phyloP scores from a whole-genome alignment of 768 basidiomycete genomes.

The Rhizopogon rudus region DNA sequence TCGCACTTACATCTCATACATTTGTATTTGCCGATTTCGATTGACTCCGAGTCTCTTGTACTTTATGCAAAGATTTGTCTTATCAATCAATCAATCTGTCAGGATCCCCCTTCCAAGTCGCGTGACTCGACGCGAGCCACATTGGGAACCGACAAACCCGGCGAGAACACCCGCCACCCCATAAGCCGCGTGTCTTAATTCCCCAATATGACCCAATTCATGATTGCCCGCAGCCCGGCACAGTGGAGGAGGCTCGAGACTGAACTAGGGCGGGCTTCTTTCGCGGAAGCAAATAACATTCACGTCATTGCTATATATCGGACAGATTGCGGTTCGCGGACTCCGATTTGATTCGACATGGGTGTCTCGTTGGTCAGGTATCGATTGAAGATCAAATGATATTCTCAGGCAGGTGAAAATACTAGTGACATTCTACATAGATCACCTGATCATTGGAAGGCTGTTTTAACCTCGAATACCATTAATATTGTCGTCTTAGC shows the following conservation, averaged over 20 bases:
- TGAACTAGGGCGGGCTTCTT: not conserved
- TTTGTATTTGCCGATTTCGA: slow-evolving; percentile 25
- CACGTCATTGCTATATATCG: not conserved
- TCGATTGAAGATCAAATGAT: not conserved
- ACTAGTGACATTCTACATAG: not conserved
- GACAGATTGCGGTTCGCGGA: not conserved
- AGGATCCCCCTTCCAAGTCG: slow-evolving; percentile 13
- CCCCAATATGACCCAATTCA: slow-evolving; percentile 10
- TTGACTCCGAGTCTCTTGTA: slow-evolving; percentile 6
- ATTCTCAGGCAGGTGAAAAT: not conserved
- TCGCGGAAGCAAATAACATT: not conserved
- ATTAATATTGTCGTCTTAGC: no score
- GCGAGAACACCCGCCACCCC: slow-evolving; percentile 13
- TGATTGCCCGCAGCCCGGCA: slow-evolving; percentile 5
- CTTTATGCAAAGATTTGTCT: slow-evolving; percentile 12
- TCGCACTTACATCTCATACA: slow-evolving; percentile 23
- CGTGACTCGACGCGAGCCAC: slow-evolving; percentile 15
- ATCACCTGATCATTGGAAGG: not conserved
- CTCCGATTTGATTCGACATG: not conserved
- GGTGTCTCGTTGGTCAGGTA: not conserved
- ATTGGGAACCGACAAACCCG: slow-evolving; percentile 20
- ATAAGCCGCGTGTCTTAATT: slow-evolving; percentile 18
- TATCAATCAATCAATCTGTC: slow-evolving; percentile 10
- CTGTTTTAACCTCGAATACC: not conserved
- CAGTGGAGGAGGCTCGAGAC: slow-evolving; percentile 11